Evolutionary conservation across 2,329 filamentous ascomycete genomes (phyloP).

Genomic region (Fonsecaea erecta): DNA sequence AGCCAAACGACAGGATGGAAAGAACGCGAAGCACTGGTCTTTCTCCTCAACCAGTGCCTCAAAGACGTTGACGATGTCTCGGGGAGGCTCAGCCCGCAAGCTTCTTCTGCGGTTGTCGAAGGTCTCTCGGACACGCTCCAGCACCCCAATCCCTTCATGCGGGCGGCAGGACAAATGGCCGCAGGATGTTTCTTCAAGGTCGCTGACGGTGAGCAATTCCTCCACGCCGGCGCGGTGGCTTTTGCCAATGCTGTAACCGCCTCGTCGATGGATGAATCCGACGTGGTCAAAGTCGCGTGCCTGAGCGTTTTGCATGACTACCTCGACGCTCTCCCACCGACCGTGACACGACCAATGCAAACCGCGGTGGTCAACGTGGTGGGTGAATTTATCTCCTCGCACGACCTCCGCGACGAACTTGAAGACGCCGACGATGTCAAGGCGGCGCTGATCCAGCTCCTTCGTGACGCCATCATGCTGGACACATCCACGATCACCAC

Average conservation of each 20-base stretch:
- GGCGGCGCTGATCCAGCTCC: slow-evolving; percentile 83
- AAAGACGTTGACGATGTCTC: slow-evolving; percentile 81
- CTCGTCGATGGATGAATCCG: slow-evolving; percentile 75
- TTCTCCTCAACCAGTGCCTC: slow-evolving; percentile 80
- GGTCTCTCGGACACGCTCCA: slow-evolving; percentile 79
- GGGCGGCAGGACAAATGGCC: slow-evolving; percentile 84
- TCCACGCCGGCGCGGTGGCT: slow-evolving; percentile 47
- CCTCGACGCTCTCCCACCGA: slow-evolving; percentile 58
- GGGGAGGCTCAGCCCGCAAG: slow-evolving; percentile 69
- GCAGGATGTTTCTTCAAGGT: slow-evolving; percentile 78
- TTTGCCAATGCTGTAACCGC: slow-evolving; percentile 70
- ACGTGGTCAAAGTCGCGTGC: slow-evolving; percentile 90
- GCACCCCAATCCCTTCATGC: slow-evolving; percentile 73
- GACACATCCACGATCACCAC: slow-evolving; percentile 73
- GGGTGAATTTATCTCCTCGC: slow-evolving; percentile 73
- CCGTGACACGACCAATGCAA: slow-evolving; percentile 63
- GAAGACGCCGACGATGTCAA: slow-evolving; percentile 90
- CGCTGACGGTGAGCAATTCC: slow-evolving; percentile 52
- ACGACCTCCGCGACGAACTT: slow-evolving; percentile 76
- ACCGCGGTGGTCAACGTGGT: slow-evolving; percentile 63
- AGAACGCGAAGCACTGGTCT: slow-evolving; percentile 79
- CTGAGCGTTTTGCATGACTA: slow-evolving; percentile 81
- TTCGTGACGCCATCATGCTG: slow-evolving; percentile 80
- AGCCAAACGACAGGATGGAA: slow-evolving; percentile 57
- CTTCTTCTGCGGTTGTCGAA: slow-evolving; percentile 75